These are phyloP conservation scores for Suaeda aralocaspica DNA, from an alignment of 148 eudicot genomes.

Conservation along the genomic window DNA sequence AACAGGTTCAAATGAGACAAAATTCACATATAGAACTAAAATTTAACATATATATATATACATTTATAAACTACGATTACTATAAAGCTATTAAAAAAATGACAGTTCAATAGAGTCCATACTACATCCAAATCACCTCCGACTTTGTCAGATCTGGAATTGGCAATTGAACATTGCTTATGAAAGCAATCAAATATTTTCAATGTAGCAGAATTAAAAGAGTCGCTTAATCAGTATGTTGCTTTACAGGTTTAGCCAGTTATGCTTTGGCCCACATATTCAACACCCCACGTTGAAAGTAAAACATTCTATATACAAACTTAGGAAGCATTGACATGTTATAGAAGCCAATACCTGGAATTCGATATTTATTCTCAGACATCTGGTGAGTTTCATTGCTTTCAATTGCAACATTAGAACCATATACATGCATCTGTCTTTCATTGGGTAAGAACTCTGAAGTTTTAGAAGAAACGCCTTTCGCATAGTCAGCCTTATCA, in stretches of 20 bases:
- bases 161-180: neutral
- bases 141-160: neutral
- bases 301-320: neutral
- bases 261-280: neutral
- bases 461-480: constrained; percentile 28
- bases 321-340: neutral
- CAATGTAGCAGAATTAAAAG: neutral
- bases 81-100: too few species aligned
- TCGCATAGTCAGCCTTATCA: constrained; percentile 39
- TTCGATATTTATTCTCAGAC: constrained; percentile 28
- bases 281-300: neutral
- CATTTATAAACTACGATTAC: too few species aligned
- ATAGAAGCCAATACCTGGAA: constrained; percentile 38
- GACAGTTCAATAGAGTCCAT: too few species aligned
- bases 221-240: neutral
- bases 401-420: constrained; percentile 33
- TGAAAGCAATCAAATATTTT: neutral
- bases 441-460: constrained; percentile 33
- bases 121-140: too few species aligned
- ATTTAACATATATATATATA: too few species aligned
- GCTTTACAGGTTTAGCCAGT: neutral
- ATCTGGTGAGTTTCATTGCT: constrained; percentile 31
- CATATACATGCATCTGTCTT: constrained; percentile 34
- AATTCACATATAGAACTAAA: too few species aligned
- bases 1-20: too few species aligned